Base-by-base conservation (phyloP, 257 asterid species). In the Nicotiana benthamiana region DNA sequence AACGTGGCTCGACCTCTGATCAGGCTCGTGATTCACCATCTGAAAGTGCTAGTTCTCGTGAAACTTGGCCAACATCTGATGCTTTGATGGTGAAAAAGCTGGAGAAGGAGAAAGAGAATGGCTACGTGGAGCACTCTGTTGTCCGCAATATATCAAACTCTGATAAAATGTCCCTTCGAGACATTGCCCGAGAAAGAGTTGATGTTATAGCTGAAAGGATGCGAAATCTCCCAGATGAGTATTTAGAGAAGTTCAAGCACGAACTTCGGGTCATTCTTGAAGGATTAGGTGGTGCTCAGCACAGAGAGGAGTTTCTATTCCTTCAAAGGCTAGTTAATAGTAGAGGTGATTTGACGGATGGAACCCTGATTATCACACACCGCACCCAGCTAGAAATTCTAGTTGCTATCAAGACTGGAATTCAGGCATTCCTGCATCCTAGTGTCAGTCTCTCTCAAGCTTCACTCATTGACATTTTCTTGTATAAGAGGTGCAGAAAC, bases 11-110 rank as follows among this genome's bases (percentile, higher is more conserved):
- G 36, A 93, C 89, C 83, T 92, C 94, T 40, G 98, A 92, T 77
- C 97, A 88, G 83, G 88, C 86, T 51, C 97, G 90, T 5, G 97
- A 90, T 52, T 95, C 99, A 64, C 99, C 95, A 46, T 80, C 99
- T 5, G 99, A 95, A 79, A 95, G 99, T 89, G 99, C 98, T 54
- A 91, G 99, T 82, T 95, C 99, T 8, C 89, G 96, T 30, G 99
- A 93, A 82, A 93, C 98, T 18, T 95, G 99, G 98, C 99, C 97
- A 79, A 86, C 94, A 30, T 83, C 92, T 74, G 98, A 93, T 74
- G 94, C 90, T 51, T 83, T 92, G 90, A 85, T 40, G 36, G 91
- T 83, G 28, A 91, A 90, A 86, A 89, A 88, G 48, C 36, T 79
- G 80, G 95, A 90, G 79, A 94, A 85, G 86, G 96, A 91, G 77